phyloP scores from a whole-genome alignment of 805 yeast genomes.

The Wickerhamomyces chambardii region DNA sequence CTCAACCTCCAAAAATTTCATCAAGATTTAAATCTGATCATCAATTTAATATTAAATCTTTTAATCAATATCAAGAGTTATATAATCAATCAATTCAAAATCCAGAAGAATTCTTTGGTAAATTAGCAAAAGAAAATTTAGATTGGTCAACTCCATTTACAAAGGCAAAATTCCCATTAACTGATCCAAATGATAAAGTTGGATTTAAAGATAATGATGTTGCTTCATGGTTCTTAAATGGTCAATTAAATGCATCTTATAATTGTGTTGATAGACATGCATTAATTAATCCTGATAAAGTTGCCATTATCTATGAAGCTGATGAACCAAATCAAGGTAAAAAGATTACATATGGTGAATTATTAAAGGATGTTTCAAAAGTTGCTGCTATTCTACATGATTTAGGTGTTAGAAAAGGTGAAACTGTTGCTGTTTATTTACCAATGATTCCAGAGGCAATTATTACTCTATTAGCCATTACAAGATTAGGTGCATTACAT shows the following conservation, averaged over 20 bases:
- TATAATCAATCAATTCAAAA: constrained; percentile 69
- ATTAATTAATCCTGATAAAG: constrained; percentile 71
- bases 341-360: constrained; percentile 76
- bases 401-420: constrained; percentile 91
- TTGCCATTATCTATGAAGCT: constrained; percentile 86
- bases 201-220: constrained; percentile 73
- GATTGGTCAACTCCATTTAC: constrained; percentile 76
- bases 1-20: constrained; percentile 9
- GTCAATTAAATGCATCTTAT: constrained; percentile 87
- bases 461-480: constrained; percentile 88
- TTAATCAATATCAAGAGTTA: constrained; percentile 61
- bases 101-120: constrained; percentile 77
- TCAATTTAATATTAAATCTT: constrained; percentile 27
- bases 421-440: constrained; percentile 90
- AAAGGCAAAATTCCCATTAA: constrained; percentile 27
- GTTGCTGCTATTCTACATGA: constrained; percentile 77
- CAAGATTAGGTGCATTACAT: constrained; percentile 92
- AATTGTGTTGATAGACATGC: constrained; percentile 97
- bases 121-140: constrained; percentile 61
- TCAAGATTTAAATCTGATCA: background rate
- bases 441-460: constrained; percentile 98
- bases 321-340: constrained; percentile 76
- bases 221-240: constrained; percentile 89
- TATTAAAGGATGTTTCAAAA: constrained; percentile 74
- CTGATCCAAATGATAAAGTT: background rate